Evolutionary conservation across 2,329 filamentous ascomycete genomes (phyloP).

Genomic region (Curvularia verruculosa): DNA sequence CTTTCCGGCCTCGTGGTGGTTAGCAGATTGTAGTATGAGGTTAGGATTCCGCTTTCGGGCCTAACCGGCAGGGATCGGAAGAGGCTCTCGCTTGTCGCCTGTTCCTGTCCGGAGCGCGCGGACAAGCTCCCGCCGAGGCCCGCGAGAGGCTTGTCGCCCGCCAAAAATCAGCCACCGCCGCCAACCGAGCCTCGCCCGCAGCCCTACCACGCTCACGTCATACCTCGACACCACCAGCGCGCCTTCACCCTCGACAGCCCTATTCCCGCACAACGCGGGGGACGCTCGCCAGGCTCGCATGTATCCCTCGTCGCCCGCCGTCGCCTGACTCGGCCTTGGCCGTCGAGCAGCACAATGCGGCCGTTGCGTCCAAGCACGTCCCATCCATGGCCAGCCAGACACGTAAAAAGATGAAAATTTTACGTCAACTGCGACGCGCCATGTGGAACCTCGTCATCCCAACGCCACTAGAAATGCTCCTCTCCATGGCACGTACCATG

Average conservation of each 20-base stretch:
- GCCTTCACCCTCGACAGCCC: neutral
- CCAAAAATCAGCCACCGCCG: constrained; percentile 10
- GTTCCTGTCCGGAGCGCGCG: constrained; percentile 23
- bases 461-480: constrained; percentile 8
- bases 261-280: neutral
- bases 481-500: constrained; percentile 10
- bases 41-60: constrained; percentile 24
- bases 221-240: constrained; percentile 9
- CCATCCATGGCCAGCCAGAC: constrained; percentile 19
- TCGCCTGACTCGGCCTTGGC: neutral
- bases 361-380: constrained; percentile 29
- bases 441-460: constrained; percentile 36
- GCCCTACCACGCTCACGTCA: constrained; percentile 15
- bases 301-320: neutral
- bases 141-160: constrained; percentile 30
- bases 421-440: constrained; percentile 36
- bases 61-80: constrained; percentile 26
- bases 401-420: constrained; percentile 38
- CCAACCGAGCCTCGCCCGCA: neutral
- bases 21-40: neutral
- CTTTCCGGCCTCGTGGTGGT: neutral
- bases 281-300: neutral
- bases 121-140: constrained; percentile 27
- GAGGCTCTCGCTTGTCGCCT: constrained; percentile 5
- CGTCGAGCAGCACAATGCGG: neutral